Percentiles rank a stretch among this genome's conserved stretches.
Conservation (phyloP, 306 rosid genomes). For the Trichosanthes truncata region DNA sequence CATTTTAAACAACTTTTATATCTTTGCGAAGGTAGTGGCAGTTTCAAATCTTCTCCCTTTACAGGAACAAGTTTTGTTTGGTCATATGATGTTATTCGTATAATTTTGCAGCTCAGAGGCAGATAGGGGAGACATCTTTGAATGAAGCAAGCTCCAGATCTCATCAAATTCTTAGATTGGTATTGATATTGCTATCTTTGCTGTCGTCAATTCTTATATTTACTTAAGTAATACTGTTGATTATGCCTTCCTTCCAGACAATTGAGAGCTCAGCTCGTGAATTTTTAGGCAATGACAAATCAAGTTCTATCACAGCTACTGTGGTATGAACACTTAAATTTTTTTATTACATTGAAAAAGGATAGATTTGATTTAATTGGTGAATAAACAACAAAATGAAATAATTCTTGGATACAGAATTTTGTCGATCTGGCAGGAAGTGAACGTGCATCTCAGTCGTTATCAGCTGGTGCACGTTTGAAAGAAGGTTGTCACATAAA, state of each 20-base stretch:
- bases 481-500: slow-evolving; percentile 99
- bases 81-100: slow-evolving; percentile 6
- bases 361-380: slow-evolving; percentile 2
- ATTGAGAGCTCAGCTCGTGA: slow-evolving; percentile 90
- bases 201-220: not conserved
- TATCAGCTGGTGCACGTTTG: slow-evolving; percentile 87
- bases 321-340: slow-evolving; percentile 50
- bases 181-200: slow-evolving; percentile 18
- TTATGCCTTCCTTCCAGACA: slow-evolving; percentile 37
- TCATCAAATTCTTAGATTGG: slow-evolving; percentile 97
- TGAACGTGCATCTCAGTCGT: slow-evolving; percentile 92
- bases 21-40: slow-evolving; percentile 67
- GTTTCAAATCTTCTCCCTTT: slow-evolving; percentile 19
- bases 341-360: not conserved
- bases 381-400: not conserved
- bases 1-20: slow-evolving; percentile 77
- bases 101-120: slow-evolving; percentile 74
- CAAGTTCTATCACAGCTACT: slow-evolving; percentile 79
- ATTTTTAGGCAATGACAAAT: slow-evolving; percentile 83
- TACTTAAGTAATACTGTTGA: not conserved
- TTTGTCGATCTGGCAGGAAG: slow-evolving; percentile 98
- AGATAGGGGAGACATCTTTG: slow-evolving; percentile 91
- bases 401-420: slow-evolving; percentile 36
- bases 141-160: slow-evolving; percentile 99
- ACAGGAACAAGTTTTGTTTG: not conserved